Percentiles rank a stretch among this genome's conserved stretches.
phyloP scores from a whole-genome alignment of 2,329 filamentous ascomycete genomes.

The Ascochyta clinopodiicola region DNA sequence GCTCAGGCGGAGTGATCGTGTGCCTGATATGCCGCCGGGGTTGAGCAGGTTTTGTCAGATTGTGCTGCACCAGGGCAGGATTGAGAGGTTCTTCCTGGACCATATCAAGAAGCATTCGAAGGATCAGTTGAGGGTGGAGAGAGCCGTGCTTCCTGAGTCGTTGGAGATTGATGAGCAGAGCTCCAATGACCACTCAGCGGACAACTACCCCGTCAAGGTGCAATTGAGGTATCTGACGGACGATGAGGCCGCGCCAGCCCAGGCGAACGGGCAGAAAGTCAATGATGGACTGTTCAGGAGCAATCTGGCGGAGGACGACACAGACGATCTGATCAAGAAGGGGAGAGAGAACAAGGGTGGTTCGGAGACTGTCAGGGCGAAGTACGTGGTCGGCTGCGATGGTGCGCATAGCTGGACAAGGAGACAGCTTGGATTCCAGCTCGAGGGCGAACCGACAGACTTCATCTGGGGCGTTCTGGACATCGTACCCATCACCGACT shows the following conservation, averaged over 20 bases:
- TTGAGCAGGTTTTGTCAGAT: conserved; percentile 70
- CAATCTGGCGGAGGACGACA: conserved; percentile 64
- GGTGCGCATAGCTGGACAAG: conserved; percentile 72
- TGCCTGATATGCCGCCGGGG: conserved; percentile 67
- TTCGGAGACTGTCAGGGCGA: conserved; percentile 58
- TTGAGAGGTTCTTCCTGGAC: conserved; percentile 72
- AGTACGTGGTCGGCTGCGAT: conserved; percentile 73
- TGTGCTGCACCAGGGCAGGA: conserved; percentile 73
- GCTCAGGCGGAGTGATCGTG: conserved; percentile 65
- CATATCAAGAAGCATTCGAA: conserved; percentile 63
- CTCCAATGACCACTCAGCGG: conserved; percentile 54
- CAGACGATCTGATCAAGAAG: conserved; percentile 57
- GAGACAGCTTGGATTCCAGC: conserved; percentile 61
- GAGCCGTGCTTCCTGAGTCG: conserved; percentile 64
- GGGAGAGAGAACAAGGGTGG: conserved; percentile 46
- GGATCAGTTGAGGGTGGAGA: conserved; percentile 61
- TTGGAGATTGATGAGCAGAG: conserved; percentile 61
- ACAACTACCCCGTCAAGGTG: conserved; percentile 66
- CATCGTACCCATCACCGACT: conserved; percentile 62
- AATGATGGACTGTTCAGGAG: conserved; percentile 66
- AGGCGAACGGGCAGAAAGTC: conserved; percentile 45
- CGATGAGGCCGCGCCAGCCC: conserved; percentile 62
- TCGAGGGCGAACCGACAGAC: conserved; percentile 63
- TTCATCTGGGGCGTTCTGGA: conserved; percentile 62
- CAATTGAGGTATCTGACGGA: conserved; percentile 64